Conservation (phyloP, 495 filamentous ascomycete species). For the Aspergillus sparsus region DNA sequence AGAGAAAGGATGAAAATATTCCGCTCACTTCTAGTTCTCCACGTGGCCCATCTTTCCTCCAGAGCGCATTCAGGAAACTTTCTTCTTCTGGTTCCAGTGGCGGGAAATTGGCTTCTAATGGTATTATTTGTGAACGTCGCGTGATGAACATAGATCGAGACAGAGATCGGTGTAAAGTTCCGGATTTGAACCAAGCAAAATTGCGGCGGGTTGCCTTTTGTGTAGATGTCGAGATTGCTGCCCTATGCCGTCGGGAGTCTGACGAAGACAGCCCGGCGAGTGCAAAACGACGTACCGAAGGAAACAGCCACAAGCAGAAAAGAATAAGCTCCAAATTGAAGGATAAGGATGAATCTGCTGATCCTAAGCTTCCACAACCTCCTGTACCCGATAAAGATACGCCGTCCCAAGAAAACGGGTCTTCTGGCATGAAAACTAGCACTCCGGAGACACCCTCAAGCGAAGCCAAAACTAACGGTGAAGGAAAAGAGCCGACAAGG, state of each 20-base stretch:
- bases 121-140: conserved; percentile 64
- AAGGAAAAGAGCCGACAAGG: conserved; percentile 54
- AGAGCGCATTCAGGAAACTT: conserved; percentile 76
- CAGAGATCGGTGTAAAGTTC: conserved; percentile 75
- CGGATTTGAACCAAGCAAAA: conserved; percentile 77
- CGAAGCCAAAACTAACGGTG: conserved; percentile 37
- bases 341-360: conserved; percentile 67
- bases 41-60: conserved; percentile 72
- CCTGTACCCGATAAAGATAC: conserved; percentile 60
- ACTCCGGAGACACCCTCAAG: conserved; percentile 23
- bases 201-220: conserved; percentile 88
- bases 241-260: conserved; percentile 50
- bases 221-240: conserved; percentile 97
- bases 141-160: conserved; percentile 83
- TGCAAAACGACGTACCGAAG: conserved; percentile 32
- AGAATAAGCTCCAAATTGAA: conserved; percentile 60
- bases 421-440: conserved; percentile 24
- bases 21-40: conserved; percentile 70
- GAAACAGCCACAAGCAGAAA: conserved; percentile 49
- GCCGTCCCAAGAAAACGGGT: conserved; percentile 22
- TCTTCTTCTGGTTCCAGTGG: conserved; percentile 65
- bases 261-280: conserved; percentile 41
- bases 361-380: conserved; percentile 62
- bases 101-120: conserved; percentile 53
- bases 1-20: conserved; percentile 50